Percentiles rank a stretch among this genome's conserved stretches.
These are phyloP conservation scores for Pseudopyricularia javanii DNA, from an alignment of 2,329 filamentous ascomycete genomes.

Conservation along the genomic window DNA sequence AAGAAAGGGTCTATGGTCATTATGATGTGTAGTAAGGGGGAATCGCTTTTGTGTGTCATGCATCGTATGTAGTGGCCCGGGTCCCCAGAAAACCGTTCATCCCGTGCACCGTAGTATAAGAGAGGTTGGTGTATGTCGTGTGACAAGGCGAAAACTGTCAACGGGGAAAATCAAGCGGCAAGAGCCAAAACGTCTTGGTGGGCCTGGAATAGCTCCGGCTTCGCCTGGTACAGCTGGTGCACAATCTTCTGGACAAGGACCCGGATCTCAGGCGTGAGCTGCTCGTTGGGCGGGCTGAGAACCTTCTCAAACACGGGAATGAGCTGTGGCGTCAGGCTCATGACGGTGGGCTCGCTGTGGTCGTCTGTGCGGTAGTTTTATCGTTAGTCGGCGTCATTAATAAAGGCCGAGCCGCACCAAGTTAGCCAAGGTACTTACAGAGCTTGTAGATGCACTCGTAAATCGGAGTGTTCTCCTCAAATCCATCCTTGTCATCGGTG, in stretches of 20 bases:
- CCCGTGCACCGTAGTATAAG: neutral
- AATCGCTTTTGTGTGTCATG: neutral
- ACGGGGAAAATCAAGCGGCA: constrained; percentile 5
- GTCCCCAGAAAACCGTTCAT: neutral
- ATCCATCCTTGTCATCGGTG: constrained; percentile 58
- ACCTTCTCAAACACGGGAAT: constrained; percentile 63
- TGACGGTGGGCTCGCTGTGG: constrained; percentile 54
- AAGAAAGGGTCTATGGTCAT: neutral
- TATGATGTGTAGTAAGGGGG: neutral
- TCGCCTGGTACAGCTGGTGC: constrained; percentile 24
- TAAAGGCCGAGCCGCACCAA: neutral
- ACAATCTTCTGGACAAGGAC: constrained; percentile 54
- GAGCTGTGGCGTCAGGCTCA: constrained; percentile 57
- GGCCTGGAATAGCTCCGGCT: constrained; percentile 17
- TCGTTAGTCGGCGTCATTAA: constrained; percentile 9
- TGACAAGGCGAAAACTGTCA: neutral
- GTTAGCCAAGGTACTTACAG: constrained; percentile 40
- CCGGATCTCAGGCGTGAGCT: constrained; percentile 62
- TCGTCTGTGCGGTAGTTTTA: constrained; percentile 34
- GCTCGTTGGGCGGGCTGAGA: constrained; percentile 57
- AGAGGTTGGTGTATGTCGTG: neutral
- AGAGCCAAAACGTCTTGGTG: constrained; percentile 17
- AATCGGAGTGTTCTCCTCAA: constrained; percentile 89
- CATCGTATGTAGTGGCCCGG: neutral
- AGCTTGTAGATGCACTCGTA: constrained; percentile 83